Evolutionary conservation across 805 yeast genomes (phyloP).

Genomic region (Myxozyma sirexii): DNA sequence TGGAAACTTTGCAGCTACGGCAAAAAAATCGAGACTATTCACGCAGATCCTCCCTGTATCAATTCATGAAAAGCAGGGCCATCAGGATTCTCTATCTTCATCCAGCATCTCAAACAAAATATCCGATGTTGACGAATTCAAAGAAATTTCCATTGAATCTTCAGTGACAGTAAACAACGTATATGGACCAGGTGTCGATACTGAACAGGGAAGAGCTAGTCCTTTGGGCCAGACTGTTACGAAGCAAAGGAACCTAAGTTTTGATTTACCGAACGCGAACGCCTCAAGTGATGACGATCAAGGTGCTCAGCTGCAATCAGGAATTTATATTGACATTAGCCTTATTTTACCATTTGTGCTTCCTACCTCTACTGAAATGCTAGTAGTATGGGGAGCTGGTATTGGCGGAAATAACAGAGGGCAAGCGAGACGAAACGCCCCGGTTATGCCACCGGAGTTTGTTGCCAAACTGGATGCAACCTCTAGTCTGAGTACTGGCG

Average conservation of each 20-base stretch:
- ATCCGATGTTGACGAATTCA: not conserved
- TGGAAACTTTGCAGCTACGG: conserved; percentile 8
- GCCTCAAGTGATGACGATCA: conserved; percentile 16
- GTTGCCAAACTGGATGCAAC: conserved; percentile 68
- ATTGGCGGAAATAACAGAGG: conserved; percentile 60
- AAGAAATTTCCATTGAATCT: conserved; percentile 7
- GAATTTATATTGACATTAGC: conserved; percentile 42
- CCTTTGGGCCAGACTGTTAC: not conserved
- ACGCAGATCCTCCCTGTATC: conserved; percentile 26
- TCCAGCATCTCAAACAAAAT: not conserved
- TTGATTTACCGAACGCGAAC: not conserved
- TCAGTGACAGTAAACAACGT: not conserved
- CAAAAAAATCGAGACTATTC: conserved; percentile 13
- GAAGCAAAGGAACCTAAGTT: not conserved
- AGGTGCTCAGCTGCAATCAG: not conserved
- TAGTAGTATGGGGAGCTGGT: conserved; percentile 77
- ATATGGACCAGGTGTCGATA: not conserved
- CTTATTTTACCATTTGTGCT: conserved; percentile 54
- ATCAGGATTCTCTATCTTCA: conserved; percentile 9
- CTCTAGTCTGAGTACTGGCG: conserved; percentile 32
- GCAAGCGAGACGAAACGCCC: conserved; percentile 60
- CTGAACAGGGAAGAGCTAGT: not conserved
- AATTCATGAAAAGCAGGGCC: not conserved
- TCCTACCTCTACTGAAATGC: conserved; percentile 74
- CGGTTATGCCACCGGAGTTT: conserved; percentile 68